Evolutionary conservation across 345 rosid species (phyloP).

Genomic region (Salix viminalis): DNA sequence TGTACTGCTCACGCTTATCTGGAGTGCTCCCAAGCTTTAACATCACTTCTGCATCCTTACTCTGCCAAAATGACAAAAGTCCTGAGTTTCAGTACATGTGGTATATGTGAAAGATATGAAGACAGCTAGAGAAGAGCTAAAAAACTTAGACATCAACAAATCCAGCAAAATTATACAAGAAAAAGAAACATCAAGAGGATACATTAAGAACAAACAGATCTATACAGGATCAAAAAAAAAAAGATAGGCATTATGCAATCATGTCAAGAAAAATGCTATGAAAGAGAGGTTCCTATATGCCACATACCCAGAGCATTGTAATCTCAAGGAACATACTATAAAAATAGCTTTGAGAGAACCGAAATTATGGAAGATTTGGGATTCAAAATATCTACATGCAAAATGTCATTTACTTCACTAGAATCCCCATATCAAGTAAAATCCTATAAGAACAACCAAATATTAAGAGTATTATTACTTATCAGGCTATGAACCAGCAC

Average conservation of each 20-base stretch:
- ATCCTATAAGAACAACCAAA: too few species aligned
- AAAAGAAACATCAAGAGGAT: neutral
- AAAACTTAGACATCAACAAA: neutral
- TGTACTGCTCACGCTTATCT: conserved; percentile 78
- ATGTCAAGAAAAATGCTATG: too few species aligned
- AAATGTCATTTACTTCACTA: too few species aligned
- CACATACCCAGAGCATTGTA: too few species aligned
- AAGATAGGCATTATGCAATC: neutral
- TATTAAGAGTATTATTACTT: too few species aligned
- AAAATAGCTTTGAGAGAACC: too few species aligned
- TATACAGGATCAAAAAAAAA: neutral
- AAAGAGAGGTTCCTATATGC: neutral
- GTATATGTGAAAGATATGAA: neutral
- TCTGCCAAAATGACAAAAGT: conserved; percentile 37
- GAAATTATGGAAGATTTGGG: too few species aligned
- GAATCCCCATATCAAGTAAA: too few species aligned
- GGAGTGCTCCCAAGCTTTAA: conserved; percentile 93
- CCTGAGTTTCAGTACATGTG: neutral
- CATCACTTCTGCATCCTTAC: conserved; percentile 95
- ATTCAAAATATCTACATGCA: too few species aligned
- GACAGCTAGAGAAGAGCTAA: neutral
- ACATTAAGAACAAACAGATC: neutral
- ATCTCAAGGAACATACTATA: too few species aligned
- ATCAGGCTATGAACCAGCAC: neutral
- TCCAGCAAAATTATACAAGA: neutral